These are phyloP conservation scores for Sarcomyxa edulis DNA, from an alignment of 768 basidiomycete species.

Conservation along the genomic window DNA sequence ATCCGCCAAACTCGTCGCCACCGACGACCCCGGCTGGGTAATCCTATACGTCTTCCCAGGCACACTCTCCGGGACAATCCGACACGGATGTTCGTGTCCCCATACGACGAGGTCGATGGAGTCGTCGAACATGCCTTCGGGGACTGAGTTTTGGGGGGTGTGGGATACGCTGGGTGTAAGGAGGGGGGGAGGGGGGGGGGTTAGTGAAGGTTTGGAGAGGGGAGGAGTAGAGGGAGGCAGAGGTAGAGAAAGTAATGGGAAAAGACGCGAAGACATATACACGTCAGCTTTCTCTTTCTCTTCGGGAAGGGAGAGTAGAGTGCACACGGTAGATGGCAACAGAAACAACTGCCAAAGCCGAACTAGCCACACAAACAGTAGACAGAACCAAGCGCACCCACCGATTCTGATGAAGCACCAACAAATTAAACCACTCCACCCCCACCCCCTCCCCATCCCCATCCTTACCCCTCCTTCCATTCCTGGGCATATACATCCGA, in stretches of 20 bases:
- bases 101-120: constrained; percentile 90
- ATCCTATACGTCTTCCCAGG: constrained; percentile 90
- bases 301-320: too few species aligned
- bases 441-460: too few species aligned
- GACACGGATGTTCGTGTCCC: constrained; percentile 99
- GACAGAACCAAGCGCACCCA: constrained; percentile 24
- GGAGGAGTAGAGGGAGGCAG: too few species aligned
- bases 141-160: constrained; percentile 90
- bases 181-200: neutral
- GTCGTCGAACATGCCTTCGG: constrained; percentile 97
- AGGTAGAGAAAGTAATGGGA: too few species aligned
- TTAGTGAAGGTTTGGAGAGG: neutral
- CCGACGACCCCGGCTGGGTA: constrained; percentile 90
- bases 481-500: constrained; percentile 91
- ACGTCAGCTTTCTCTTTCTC: too few species aligned
- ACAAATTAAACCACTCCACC: constrained; percentile 90
- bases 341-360: too few species aligned
- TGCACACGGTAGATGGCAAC: too few species aligned
- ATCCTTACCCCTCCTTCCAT: too few species aligned
- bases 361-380: neutral
- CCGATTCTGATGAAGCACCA: constrained; percentile 97
- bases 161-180: constrained; percentile 68
- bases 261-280: too few species aligned
- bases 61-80: constrained; percentile 86
- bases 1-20: constrained; percentile 91